Base-by-base conservation (phyloP, 371 early-diverging fungal species). In the Capillidium rhysosporum region DNA sequence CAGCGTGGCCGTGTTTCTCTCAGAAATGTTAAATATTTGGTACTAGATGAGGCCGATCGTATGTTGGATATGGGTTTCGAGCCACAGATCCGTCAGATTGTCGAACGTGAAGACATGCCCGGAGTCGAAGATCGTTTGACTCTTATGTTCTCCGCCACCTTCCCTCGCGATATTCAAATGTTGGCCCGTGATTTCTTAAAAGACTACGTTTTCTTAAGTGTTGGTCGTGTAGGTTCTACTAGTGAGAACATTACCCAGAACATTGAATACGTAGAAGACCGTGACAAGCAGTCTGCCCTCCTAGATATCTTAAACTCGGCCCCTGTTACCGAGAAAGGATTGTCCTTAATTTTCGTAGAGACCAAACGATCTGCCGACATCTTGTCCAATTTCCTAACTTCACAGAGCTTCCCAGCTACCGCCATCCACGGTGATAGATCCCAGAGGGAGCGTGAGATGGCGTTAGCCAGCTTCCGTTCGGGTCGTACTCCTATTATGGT, bases 381-480 rank as follows among this genome's bases (percentile, higher is more conserved):
- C 12, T 14, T 52, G 3, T 4, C 39, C 4, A 34, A n/a, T 23
- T 46, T n/a, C 26, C 21, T 3, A 46, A 8, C n/a, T 5, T 24
- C 3, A 10, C n/a, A 47, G 47, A 25, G 7, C 14, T 47, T 12
- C 5, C 47, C 14, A 91, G 94, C 62, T 95, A 95, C 73, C 77
- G 21, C 47, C 14, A 91, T 95, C 62, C 96, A 95, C 73, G 77
- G 83, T 47, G 76, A 77, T 47, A 80, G 94, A 82, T 69, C 65
- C 31, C 93, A 94, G 70, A 82, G 84, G 24, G 92, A 94, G 62
- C 80, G 83, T 55, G 86, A 89, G 62, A 78, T 77, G 53, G 82
- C 90, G 40, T 90, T 97, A 75, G 80, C 84, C 63, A 74, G 79
- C 40, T 99, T 99, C 82, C 97, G 95, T 75, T 80, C 84, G 57